Conservation (phyloP, 1,284 basidiomycete species). For the Athelia psychrophila region DNA sequence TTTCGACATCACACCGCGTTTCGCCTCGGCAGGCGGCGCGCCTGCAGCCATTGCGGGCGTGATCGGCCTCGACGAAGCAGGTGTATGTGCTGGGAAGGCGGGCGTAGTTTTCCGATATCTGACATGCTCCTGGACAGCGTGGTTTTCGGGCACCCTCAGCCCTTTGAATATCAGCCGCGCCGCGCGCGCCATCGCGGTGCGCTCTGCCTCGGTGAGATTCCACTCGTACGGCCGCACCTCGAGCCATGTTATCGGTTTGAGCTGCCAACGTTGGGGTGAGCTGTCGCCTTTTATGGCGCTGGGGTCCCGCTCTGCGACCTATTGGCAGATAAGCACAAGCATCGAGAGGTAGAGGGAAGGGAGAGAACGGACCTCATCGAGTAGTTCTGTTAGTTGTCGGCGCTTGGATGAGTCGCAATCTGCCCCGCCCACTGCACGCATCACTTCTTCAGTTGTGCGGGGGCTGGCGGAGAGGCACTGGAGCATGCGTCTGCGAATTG, state of each 20-base stretch:
- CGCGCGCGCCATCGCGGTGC: constrained; percentile 42
- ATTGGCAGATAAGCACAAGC: constrained; percentile 4
- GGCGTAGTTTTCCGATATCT: constrained; percentile 24
- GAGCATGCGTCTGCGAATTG: constrained; percentile 45
- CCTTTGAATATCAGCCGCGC: constrained; percentile 43
- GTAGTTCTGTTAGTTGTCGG: constrained; percentile 38
- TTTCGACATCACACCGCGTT: constrained; percentile 40
- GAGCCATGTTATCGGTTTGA: constrained; percentile 55
- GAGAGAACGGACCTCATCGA: constrained; percentile 43
- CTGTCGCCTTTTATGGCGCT: constrained; percentile 30
- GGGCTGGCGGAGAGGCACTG: constrained; percentile 51
- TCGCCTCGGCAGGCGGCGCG: constrained; percentile 25
- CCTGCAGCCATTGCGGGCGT: constrained; percentile 2
- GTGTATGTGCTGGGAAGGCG: constrained; percentile 7
- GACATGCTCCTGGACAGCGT: constrained; percentile 52
- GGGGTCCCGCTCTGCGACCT: constrained; percentile 51
- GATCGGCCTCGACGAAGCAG: constrained; percentile 4
- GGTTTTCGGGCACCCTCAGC: constrained; percentile 51
- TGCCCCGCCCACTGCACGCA: constrained; percentile 38
- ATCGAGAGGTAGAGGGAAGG: constrained; percentile 2
- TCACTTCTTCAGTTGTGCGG: constrained; percentile 41
- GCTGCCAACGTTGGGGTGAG: constrained; percentile 41
- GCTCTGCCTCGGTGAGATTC: constrained; percentile 44
- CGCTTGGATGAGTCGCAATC: constrained; percentile 29
- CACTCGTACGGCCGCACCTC: constrained; percentile 69